Evolutionary conservation across 2,329 filamentous ascomycete species (phyloP).

Genomic region (Metarhizium humberi): DNA sequence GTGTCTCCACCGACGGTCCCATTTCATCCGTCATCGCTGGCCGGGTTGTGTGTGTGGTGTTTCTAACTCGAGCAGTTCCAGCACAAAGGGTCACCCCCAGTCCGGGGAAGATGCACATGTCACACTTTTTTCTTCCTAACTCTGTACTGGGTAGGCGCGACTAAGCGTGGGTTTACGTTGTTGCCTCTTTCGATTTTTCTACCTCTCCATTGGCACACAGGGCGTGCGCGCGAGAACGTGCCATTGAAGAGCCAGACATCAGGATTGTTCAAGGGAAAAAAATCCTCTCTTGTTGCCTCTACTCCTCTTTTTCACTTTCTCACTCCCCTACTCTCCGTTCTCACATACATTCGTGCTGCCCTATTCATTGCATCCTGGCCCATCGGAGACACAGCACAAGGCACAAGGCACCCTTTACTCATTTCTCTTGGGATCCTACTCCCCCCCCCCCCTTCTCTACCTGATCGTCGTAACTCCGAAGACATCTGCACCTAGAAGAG

Average conservation of each 20-base stretch:
- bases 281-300: conserved; percentile 2
- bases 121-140: conserved; percentile 1
- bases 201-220: conserved; percentile 7
- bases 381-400: not conserved
- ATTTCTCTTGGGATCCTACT: not conserved
- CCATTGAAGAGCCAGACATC: not conserved
- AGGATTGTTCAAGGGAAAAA: not conserved
- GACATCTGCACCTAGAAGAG: not conserved
- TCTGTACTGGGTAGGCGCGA: conserved; percentile 2
- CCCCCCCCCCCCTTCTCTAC: not conserved
- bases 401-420: conserved; percentile 1
- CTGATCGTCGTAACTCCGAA: not conserved
- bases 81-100: conserved; percentile 1
- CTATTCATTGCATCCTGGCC: not conserved
- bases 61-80: not conserved
- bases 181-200: conserved; percentile 3
- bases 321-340: not conserved
- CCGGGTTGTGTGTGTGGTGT: not conserved
- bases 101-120: conserved; percentile 9
- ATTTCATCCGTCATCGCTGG: conserved; percentile 5
- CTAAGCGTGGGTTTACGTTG: not conserved
- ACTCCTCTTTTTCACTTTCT: conserved; percentile 3
- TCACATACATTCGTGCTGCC: not conserved
- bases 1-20: conserved; percentile 2
- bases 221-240: not conserved